Conservation (phyloP, 2,329 filamentous ascomycete species). For the Triangularia verruculosa region DNA sequence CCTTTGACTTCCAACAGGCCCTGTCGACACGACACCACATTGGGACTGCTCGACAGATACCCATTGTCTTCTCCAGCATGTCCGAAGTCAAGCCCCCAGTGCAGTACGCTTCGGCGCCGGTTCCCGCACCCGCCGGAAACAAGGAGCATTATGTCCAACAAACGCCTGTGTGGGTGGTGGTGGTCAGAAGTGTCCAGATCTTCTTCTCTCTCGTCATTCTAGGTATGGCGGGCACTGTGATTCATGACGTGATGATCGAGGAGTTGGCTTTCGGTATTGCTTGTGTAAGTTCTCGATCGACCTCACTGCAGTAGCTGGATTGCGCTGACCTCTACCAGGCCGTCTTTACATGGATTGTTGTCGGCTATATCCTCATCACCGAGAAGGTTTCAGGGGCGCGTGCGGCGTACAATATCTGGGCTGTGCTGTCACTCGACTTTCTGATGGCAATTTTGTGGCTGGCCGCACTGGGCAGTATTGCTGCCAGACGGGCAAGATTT, state of each 20-base stretch:
- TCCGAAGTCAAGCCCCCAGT: slow-evolving; percentile 2
- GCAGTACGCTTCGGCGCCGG: slow-evolving; percentile 2
- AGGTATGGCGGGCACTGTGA: slow-evolving; percentile 29
- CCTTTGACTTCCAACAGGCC: background rate
- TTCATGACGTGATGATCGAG: slow-evolving; percentile 31
- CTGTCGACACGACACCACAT: background rate
- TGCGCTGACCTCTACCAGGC: slow-evolving; percentile 20
- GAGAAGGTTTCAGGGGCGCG: slow-evolving; percentile 30
- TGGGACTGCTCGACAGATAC: background rate
- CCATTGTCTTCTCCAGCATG: background rate
- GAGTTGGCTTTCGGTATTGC: slow-evolving; percentile 30
- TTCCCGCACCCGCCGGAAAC: background rate
- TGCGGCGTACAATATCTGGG: slow-evolving; percentile 35
- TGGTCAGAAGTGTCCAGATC: slow-evolving; percentile 32
- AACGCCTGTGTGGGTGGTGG: slow-evolving; percentile 29
- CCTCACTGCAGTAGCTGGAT: background rate
- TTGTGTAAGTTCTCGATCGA: slow-evolving; percentile 27
- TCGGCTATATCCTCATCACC: slow-evolving; percentile 29
- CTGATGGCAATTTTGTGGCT: slow-evolving; percentile 35
- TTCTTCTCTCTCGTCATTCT: slow-evolving; percentile 30
- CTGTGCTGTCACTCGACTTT: slow-evolving; percentile 32
- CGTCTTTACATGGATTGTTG: slow-evolving; percentile 32
- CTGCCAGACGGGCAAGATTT: slow-evolving; percentile 30
- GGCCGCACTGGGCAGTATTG: slow-evolving; percentile 33
- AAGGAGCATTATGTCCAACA: slow-evolving; percentile 26